Evolutionary conservation across 495 filamentous ascomycete genomes (phyloP), one percentile per base, ranked within the genome.

Genomic region (Lepidopterella palustris): DNA sequence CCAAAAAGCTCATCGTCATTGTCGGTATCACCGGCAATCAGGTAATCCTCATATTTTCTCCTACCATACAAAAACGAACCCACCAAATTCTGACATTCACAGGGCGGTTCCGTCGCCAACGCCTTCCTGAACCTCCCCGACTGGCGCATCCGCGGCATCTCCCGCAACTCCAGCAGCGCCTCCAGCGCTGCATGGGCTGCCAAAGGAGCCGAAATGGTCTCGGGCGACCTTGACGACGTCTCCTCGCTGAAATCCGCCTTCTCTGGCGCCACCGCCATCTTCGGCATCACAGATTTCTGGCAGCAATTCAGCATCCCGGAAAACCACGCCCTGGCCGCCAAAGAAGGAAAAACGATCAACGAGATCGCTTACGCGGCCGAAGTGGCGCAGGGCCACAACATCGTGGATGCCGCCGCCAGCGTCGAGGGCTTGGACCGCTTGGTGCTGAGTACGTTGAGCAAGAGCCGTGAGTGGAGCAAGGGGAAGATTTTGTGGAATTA

Each of bases 271-370:
- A 68, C 73, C 45, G 77, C 71, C 26, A 78, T 84, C 66, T 85
- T 82, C 63, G 68, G 72, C 54, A 74, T 77, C 49, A 84, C 81
- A 0, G 78, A 84, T 49, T 84, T 80, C 70, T 78, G 74, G 74
- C 53, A 42, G 1, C 28, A 63, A 5, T 58, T 24, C 26, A 23
- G 42, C 18, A 20, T 28, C 28, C 56, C 56, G 5, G 31, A 20
- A n/a, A 56, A 5, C 35, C 35, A 26, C 5, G 32, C 20, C 18
- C 28, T 10, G 5, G 54, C 54, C 5, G 20, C 18, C 13, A 24
- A 56, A 18, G 11, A 4, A 2, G 54, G 54, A n/a, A 6, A 56
- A 26, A 24, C 54, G 18, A 40, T 45, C 5, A 26, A 27, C 9
- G 18, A 27, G 23, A 21, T 56, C 26, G 45, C 42, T 8, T 58